Base-by-base conservation (phyloP, 345 rosid genomes). In the Triadica sebifera region DNA sequence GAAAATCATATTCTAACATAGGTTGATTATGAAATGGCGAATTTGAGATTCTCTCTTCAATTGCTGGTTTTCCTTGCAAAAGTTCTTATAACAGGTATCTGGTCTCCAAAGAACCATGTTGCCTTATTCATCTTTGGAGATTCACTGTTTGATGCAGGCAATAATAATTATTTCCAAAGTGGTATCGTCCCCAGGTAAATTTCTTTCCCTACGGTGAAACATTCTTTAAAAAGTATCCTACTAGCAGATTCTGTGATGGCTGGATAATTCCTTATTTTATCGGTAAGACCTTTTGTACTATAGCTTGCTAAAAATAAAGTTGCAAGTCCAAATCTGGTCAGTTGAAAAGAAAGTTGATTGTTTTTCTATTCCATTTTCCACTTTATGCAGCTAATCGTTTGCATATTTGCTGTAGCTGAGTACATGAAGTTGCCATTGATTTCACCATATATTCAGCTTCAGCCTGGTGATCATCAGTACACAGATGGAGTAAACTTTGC, bases 401-500 rank as follows among this genome's bases (percentile, higher is more conserved):
- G n/a, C n/a, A n/a, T n/a, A n/a, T n/a, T n/a, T 8, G 2, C 24
- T 67, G 70, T 11, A 67, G 70, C 70, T 67, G 43, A 67, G 20
- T 20, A 67, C 25, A 0, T 7, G 25, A 67, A 49, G 1, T 11
- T 67, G 5, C 70, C 70, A 49, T 12, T 67, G 2, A 0, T 49
- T 67, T 41, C 22, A 12, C 70, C 70, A 4, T 81, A 71, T 71
- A n/a, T n/a, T n/a, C n/a, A n/a, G n/a, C 71, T 75, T 12, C 70
- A 78, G 6, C 81, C 62, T 6, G 64, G 60, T 5, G 20, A 72
- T 20, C 8, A 43, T 8, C 61, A 61, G 16, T 73, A 37, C 22
- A 39, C 0, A 13, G 7, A 55, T 50, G 78, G 85, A 63, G 77
- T 69, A 11, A 82, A 82, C 37, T 76, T 79, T 38, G 85, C 82